A percentile compares a stretch with the other conserved stretches of the same genome.
phyloP scores from a whole-genome alignment of 2,329 filamentous ascomycete species.

The Arthrobotrys sphaeroides region DNA sequence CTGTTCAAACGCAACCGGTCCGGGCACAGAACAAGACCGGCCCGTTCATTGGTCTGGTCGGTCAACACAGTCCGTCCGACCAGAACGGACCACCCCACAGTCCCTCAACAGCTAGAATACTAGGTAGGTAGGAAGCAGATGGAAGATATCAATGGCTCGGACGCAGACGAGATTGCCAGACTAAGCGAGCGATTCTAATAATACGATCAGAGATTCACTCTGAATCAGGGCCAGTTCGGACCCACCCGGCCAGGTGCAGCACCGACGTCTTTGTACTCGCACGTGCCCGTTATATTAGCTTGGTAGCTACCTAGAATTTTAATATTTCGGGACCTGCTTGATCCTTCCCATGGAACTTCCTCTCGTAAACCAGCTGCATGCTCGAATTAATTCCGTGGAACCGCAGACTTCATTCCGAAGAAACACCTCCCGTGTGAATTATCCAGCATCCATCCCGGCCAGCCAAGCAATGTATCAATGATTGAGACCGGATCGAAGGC shows the following conservation, averaged over 20 bases:
- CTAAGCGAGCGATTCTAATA: constrained; percentile 28
- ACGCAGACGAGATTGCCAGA: background rate
- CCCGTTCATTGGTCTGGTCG: background rate
- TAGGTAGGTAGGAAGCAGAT: too few species aligned
- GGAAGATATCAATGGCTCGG: constrained; percentile 9
- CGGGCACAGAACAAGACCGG: background rate
- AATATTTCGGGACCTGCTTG: too few species aligned
- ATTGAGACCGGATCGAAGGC: constrained; percentile 11
- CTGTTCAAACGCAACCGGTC: background rate
- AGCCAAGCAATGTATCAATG: too few species aligned
- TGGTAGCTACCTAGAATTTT: too few species aligned
- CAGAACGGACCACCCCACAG: background rate
- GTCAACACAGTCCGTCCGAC: background rate
- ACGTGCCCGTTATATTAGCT: too few species aligned
- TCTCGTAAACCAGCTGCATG: too few species aligned
- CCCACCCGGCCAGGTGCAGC: too few species aligned
- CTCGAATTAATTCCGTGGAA: too few species aligned
- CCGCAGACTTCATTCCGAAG: too few species aligned
- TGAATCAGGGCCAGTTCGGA: constrained; percentile 32
- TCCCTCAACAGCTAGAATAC: background rate
- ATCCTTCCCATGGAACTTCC: too few species aligned
- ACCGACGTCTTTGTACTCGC: constrained; percentile 11
- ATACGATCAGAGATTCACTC: constrained; percentile 32
- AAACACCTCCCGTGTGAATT: too few species aligned
- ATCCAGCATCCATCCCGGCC: too few species aligned